A percentile compares a stretch with the other conserved stretches of the same genome.
These are phyloP conservation scores for Penicillium olsonii DNA, from an alignment of 2,329 filamentous ascomycete species.

Conservation along the genomic window DNA sequence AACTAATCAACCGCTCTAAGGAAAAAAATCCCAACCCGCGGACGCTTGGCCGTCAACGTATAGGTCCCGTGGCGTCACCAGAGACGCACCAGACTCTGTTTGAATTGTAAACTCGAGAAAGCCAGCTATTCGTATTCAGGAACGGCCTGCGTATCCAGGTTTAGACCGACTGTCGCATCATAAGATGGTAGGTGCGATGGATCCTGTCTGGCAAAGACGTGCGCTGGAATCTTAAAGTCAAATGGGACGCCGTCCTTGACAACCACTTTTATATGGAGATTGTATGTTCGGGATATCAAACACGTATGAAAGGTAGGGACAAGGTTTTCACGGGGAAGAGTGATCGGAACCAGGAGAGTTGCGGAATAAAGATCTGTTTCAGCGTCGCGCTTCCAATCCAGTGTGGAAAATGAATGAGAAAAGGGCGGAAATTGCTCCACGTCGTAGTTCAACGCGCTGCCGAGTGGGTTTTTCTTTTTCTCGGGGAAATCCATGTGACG, in stretches of 20 bases:
- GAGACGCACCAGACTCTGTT: not conserved
- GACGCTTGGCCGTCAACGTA: too few relatives aligned
- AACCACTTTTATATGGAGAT: constrained; percentile 10
- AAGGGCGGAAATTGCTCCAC: constrained; percentile 11
- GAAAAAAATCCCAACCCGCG: too few relatives aligned
- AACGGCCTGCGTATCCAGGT: not conserved
- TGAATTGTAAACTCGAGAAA: not conserved
- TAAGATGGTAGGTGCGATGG: not conserved
- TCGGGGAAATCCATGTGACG: not conserved
- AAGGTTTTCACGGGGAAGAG: constrained; percentile 14
- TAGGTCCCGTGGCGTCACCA: too few relatives aligned
- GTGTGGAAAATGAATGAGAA: constrained; percentile 7
- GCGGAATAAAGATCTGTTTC: not conserved
- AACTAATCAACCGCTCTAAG: too few relatives aligned
- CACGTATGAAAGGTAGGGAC: constrained; percentile 20
- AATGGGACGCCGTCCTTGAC: constrained; percentile 11
- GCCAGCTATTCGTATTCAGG: not conserved
- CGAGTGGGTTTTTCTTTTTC: constrained; percentile 14
- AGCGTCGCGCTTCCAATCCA: constrained; percentile 10
- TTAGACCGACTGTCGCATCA: not conserved
- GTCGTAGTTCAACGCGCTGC: constrained; percentile 11
- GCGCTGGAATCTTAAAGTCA: not conserved
- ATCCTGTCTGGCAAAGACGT: not conserved
- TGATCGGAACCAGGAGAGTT: constrained; percentile 15
- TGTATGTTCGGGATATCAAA: constrained; percentile 13